Percentiles rank a stretch among this genome's conserved stretches.
Conservation (phyloP, 2,329 filamentous ascomycete species). For the Teratosphaeria gauchensis region DNA sequence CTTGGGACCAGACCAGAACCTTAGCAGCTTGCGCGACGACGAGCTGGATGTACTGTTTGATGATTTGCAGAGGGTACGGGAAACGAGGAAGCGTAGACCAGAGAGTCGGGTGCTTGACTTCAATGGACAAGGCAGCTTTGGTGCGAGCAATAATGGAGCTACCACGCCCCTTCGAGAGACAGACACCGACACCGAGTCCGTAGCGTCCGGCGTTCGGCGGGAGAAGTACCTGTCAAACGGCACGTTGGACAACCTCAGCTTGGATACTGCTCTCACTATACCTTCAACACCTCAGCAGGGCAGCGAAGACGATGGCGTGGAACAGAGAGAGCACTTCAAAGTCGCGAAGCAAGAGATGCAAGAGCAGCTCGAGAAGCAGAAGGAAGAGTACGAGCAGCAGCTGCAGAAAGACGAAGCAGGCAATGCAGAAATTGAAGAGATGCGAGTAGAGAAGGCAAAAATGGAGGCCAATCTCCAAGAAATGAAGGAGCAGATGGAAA, state of each 20-base stretch:
- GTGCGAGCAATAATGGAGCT: constrained; percentile 22
- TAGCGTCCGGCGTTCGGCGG: constrained; percentile 67
- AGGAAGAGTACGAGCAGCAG: constrained; percentile 70
- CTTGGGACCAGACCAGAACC: constrained; percentile 82
- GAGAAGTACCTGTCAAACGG: constrained; percentile 96
- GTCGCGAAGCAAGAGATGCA: constrained; percentile 77
- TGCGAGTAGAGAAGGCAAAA: constrained; percentile 67
- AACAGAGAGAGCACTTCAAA: constrained; percentile 67
- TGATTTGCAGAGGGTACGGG: constrained; percentile 80
- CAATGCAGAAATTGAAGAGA: constrained; percentile 71
- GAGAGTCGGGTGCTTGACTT: constrained; percentile 45
- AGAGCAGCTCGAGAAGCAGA: constrained; percentile 69
- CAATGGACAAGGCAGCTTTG: constrained; percentile 14
- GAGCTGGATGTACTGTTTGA: constrained; percentile 90
- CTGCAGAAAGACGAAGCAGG: constrained; percentile 65
- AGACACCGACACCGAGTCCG: constrained; percentile 83
- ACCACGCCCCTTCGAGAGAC: background rate
- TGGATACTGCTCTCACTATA: constrained; percentile 89
- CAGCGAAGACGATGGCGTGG: constrained; percentile 69
- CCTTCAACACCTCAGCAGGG: constrained; percentile 78
- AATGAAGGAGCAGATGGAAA: constrained; percentile 81
- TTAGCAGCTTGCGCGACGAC: constrained; percentile 81
- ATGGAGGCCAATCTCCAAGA: constrained; percentile 75
- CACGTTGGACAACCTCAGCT: constrained; percentile 88
- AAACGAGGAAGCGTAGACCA: constrained; percentile 63